A percentile compares a stretch with the other conserved stretches of the same genome.
phyloP scores from a whole-genome alignment of 2,329 filamentous ascomycete species.

The Curvularia sp. region DNA sequence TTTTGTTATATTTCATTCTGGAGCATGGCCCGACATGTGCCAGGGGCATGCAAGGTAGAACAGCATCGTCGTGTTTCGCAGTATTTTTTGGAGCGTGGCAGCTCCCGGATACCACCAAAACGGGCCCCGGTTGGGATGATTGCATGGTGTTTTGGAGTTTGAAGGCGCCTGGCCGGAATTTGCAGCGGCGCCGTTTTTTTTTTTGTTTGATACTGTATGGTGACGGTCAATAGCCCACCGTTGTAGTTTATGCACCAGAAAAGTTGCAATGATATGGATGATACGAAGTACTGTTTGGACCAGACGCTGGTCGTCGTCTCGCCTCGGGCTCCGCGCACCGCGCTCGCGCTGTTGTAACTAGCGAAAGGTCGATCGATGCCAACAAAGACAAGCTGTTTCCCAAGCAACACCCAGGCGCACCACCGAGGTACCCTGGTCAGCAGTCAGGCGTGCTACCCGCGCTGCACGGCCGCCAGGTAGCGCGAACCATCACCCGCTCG shows the following conservation, averaged over 20 bases:
- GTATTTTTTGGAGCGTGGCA: constrained; percentile 32
- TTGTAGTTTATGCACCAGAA: constrained; percentile 47
- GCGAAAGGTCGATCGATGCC: neutral
- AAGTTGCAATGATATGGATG: constrained; percentile 33
- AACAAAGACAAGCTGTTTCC: constrained; percentile 20
- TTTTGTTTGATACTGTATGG: constrained; percentile 7
- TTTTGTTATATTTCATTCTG: constrained; percentile 21
- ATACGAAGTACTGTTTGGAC: neutral
- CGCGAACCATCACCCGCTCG: constrained; percentile 45
- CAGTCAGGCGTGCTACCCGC: constrained; percentile 28
- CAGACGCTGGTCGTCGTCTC: constrained; percentile 3
- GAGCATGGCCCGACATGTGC: constrained; percentile 28
- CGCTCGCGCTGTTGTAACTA: neutral
- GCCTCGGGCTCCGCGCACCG: neutral
- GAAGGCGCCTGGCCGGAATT: constrained; percentile 31
- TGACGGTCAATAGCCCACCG: constrained; percentile 27
- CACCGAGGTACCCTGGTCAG: constrained; percentile 7
- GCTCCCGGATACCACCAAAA: constrained; percentile 43
- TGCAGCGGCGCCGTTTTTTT: constrained; percentile 38
- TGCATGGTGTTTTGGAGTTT: constrained; percentile 41
- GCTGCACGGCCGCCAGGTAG: constrained; percentile 38
- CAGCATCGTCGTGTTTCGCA: constrained; percentile 6
- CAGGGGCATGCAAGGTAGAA: constrained; percentile 31
- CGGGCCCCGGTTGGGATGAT: constrained; percentile 38
- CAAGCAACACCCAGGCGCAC: constrained; percentile 10